Evolutionary conservation across 2,329 filamentous ascomycete genomes (phyloP), one percentile per base, ranked within the genome.

Genomic region (Alternaria atra): DNA sequence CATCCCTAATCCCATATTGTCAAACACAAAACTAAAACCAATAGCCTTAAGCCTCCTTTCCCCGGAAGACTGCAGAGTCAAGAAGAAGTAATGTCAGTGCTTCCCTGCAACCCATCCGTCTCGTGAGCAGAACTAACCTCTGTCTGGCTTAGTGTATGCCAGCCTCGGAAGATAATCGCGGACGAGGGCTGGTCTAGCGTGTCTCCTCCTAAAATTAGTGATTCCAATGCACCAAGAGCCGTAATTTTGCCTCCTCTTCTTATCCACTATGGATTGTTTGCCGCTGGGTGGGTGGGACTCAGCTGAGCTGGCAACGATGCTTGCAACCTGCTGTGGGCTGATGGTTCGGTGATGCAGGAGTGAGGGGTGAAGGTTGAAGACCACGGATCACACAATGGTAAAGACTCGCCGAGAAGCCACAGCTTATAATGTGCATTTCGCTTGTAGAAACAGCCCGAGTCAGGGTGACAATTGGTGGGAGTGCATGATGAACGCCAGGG

Each of bases 21-120:
- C 46, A 50, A 50, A 50, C 46, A 35, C 46, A 34, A 50, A 50
- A 50, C 32, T 25, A 50, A 37, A 35, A 50, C 46, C 32, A 50
- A 52, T 52, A 42, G 30, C 37, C 50, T 52, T 52, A 29, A 52
- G 34, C 50, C 50, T 48, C 50, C 42, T 48, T 39, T 55, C 42
- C 52, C 34, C 42, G 52, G 34, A 48, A 55, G 40, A 48, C 46
- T 25, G 37, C 20, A 50, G 46, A 50, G 46, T 50, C 46, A 50
- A 50, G 46, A 9, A 35, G 0, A 27, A 20, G 23, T 20, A 42
- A 25, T 35, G 46, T 50, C 46, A 35, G 46, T 50, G 46, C 46
- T 50, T 50, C 46, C 30, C 20, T 50, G 46, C 46, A 17, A 20
- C 32, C 20, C 20, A 50, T 50, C 46, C 15, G 20, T 3, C 32